Evolutionary conservation across 2,329 filamentous ascomycete species (phyloP), one percentile per base, ranked within the genome.

Genomic region (Fusarium compactum): DNA sequence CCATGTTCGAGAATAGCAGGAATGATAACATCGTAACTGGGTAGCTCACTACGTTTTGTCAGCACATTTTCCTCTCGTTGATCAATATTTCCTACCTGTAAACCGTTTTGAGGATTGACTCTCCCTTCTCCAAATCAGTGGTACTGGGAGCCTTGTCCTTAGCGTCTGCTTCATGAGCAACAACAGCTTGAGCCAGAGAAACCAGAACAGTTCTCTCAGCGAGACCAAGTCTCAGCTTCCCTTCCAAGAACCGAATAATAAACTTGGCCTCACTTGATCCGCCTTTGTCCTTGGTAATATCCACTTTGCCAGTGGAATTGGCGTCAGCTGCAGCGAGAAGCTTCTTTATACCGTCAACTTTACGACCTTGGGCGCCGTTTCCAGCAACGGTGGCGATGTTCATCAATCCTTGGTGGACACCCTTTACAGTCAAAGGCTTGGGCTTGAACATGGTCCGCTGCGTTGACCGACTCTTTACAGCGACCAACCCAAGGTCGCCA

Each of bases 401-500:
- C 85, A 98, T 92, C 38, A 99, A 81, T 3, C 93, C 93, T 77
- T 96, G 91, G 76, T 97, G 94, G 3, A 99, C 95, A 29, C 92
- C 94, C 61, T 88, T 89, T 3, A 99, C 87, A 1, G 95, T 98
- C 74, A 99, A 83, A 29, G 95, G 86, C 81, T 97, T 98, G 4
- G 95, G 96, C 80, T 97, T 97, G 85, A 98, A 98, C 94, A 99
- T 98, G 24, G 96, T 98, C 14, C 93, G 93, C 77, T 99, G 96
- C 47, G 95, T 98, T 16, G 92, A 93, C 80, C 95, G 90, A 82
- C 94, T 98, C 84, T 98, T 98, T 51, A 97, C 93, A 45, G 96
- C 96, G 2, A 99, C 95, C 34, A 98, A 85, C 14, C 96, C 96
- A 14, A 99, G 86, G 79, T 99, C 96, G 57, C 96, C 96, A 80